Evolutionary conservation across 345 rosid species (phyloP).

Genomic region (Gossypium raimondii): DNA sequence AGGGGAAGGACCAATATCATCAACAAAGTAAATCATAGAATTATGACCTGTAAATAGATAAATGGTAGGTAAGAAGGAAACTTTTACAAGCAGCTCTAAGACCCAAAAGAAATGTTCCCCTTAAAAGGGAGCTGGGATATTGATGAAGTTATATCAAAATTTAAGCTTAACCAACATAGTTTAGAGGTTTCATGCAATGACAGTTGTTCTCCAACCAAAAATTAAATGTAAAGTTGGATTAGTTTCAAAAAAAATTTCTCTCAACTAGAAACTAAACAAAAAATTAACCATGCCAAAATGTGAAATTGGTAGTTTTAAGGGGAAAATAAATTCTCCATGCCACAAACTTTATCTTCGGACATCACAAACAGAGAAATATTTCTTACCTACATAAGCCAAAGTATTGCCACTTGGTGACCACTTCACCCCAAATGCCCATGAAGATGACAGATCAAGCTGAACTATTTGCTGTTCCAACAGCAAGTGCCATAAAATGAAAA

Average conservation of each 20-base stretch:
- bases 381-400: slow-evolving; percentile 94
- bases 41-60: slow-evolving; percentile 66
- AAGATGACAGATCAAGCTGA: slow-evolving; percentile 96
- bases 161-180: neutral
- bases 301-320: neutral
- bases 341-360: neutral
- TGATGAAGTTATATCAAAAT: neutral
- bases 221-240: slow-evolving; percentile 7
- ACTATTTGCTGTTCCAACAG: slow-evolving; percentile 73
- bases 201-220: neutral
- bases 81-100: neutral
- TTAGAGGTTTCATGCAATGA: slow-evolving; percentile 1
- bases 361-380: slow-evolving; percentile 23
- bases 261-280: slow-evolving; percentile 12
- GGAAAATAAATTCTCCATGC: neutral
- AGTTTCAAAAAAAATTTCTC: slow-evolving; percentile 4
- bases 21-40: slow-evolving; percentile 95
- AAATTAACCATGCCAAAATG: neutral
- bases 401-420: slow-evolving; percentile 99
- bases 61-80: slow-evolving; percentile 21
- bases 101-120: neutral
- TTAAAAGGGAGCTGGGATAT: neutral
- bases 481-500: slow-evolving; percentile 2
- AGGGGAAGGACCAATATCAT: slow-evolving; percentile 96
- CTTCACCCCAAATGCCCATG: slow-evolving; percentile 99